Percentiles rank a stretch among this genome's conserved stretches.
Conservation (phyloP, 108 stramenopile species). For the Pinguiococcus pyrenoidosus region DNA sequence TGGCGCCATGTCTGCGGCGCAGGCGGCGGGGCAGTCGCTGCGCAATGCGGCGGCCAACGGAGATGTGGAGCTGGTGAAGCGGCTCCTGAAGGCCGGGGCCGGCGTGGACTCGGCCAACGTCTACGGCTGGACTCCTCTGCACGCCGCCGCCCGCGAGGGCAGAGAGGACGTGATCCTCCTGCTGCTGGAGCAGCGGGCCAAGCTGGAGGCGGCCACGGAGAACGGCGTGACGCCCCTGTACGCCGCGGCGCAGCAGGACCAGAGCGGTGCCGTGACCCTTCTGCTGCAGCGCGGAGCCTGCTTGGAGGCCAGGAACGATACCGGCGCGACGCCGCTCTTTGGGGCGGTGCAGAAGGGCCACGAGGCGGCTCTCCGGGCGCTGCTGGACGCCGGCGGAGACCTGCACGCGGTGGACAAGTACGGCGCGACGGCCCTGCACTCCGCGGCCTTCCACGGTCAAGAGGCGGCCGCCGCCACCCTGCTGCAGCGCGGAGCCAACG, state of each 20-base stretch:
- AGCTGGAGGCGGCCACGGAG: background rate
- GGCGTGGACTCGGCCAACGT: background rate
- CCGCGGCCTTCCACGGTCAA: constrained; percentile 1
- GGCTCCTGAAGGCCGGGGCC: background rate
- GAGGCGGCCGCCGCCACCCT: background rate
- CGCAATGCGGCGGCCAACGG: too few species aligned
- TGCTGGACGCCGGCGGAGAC: background rate
- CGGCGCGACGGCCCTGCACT: constrained; percentile 7
- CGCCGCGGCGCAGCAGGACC: constrained; percentile 2
- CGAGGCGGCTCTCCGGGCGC: background rate
- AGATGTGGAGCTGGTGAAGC: background rate
- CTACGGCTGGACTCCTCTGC: constrained; percentile 2
- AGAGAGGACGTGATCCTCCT: background rate
- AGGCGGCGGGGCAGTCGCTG: too few species aligned
- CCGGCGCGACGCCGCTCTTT: background rate
- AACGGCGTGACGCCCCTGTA: constrained; percentile 2
- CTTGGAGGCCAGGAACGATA: background rate
- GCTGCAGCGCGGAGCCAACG: background rate
- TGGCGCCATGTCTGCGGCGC: too few species aligned
- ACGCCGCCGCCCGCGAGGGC: background rate
- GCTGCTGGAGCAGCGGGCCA: constrained; percentile 1
- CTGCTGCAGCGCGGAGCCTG: constrained; percentile 5
- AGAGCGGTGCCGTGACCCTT: background rate
- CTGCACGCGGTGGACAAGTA: background rate
- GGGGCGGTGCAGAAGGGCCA: background rate